Evolutionary conservation across 495 filamentous ascomycete species (phyloP).

Genomic region (Hypoxylon cercidicola): DNA sequence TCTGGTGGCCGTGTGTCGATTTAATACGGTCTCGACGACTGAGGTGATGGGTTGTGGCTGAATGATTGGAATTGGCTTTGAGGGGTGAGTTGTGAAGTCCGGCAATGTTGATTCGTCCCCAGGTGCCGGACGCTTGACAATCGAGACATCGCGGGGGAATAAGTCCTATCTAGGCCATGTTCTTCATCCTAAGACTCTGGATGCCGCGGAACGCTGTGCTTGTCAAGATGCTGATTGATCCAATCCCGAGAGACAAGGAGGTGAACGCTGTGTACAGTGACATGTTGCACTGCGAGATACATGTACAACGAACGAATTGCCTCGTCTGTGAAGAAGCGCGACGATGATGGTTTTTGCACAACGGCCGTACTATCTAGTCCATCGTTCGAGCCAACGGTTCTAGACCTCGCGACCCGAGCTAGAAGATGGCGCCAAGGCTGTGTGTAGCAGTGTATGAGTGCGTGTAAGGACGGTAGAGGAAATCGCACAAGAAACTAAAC

Average conservation of each 20-base stretch:
- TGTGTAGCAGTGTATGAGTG: neutral
- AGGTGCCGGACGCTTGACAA: slow-evolving; percentile 8
- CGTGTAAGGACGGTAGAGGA: neutral
- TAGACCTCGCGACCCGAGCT: neutral
- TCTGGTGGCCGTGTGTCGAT: slow-evolving; percentile 19
- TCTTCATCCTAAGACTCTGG: slow-evolving; percentile 16
- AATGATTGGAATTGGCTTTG: slow-evolving; percentile 6
- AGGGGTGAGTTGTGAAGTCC: slow-evolving; percentile 4
- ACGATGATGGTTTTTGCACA: neutral
- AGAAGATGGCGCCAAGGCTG: neutral
- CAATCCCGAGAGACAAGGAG: slow-evolving; percentile 5
- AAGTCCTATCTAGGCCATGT: slow-evolving; percentile 5
- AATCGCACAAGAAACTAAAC: neutral
- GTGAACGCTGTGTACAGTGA: slow-evolving; percentile 8
- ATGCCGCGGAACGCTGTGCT: slow-evolving; percentile 6
- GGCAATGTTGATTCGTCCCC: slow-evolving; percentile 11
- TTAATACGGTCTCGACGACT: slow-evolving; percentile 4
- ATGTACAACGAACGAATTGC: neutral
- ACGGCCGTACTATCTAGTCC: neutral
- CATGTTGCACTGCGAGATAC: slow-evolving; percentile 20
- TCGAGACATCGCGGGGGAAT: slow-evolving; percentile 1
- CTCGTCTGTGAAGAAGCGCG: slow-evolving; percentile 4
- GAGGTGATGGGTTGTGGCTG: neutral
- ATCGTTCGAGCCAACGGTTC: neutral
- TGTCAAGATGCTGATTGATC: slow-evolving; percentile 9